Conservation (phyloP, 441 rosid species). For the Aleurites moluccanus region DNA sequence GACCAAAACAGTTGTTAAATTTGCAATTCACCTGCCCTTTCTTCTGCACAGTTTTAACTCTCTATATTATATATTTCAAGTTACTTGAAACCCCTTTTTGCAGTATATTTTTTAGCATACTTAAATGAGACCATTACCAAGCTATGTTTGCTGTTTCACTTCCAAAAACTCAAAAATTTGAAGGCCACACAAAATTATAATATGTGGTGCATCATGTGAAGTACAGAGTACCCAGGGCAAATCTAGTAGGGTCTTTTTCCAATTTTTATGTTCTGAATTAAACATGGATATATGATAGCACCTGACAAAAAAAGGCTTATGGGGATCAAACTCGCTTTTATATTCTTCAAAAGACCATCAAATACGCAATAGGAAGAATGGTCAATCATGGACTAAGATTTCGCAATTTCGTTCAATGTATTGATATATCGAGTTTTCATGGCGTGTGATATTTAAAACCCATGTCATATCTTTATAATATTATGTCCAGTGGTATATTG, state of each 20-base stretch:
- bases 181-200: conserved; percentile 8
- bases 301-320: too few species aligned
- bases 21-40: not conserved
- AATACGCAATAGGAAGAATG: not conserved
- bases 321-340: not conserved
- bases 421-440: too few species aligned
- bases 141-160: not conserved
- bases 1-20: too few species aligned
- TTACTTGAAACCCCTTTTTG: not conserved
- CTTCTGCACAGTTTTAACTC: not conserved
- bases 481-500: too few species aligned
- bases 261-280: not conserved
- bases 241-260: not conserved
- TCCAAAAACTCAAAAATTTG: not conserved
- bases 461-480: too few species aligned
- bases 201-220: not conserved
- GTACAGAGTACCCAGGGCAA: not conserved
- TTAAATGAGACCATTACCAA: not conserved
- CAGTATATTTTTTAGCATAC: not conserved
- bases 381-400: too few species aligned
- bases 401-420: too few species aligned
- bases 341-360: not conserved
- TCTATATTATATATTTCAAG: not conserved
- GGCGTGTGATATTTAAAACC: too few species aligned
- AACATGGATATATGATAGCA: not conserved